Percentiles rank a stretch among this genome's conserved stretches.
Conservation (phyloP, 169 alveolate genomes). For the Babesia ovis region DNA sequence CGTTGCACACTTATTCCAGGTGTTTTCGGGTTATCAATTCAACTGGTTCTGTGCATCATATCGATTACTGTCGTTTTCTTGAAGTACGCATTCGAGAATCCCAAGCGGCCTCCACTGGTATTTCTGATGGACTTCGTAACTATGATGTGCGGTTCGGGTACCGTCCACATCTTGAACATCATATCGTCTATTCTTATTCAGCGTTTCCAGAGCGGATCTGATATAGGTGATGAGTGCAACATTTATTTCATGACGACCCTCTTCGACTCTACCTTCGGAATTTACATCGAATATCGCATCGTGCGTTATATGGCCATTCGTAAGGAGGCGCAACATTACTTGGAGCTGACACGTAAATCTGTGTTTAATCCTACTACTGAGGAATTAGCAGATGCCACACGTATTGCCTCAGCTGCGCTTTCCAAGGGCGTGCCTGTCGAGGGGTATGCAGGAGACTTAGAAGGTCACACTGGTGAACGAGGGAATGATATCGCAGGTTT, state of each 20-base stretch:
- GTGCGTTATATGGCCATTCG: conserved; percentile 59
- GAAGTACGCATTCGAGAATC: conserved; percentile 70
- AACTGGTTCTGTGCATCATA: conserved; percentile 61
- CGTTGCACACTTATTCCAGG: conserved; percentile 77
- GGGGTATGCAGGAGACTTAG: conserved; percentile 17
- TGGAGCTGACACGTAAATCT: conserved; percentile 60
- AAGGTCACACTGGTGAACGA: background rate
- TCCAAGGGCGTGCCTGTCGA: background rate
- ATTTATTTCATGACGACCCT: conserved; percentile 73
- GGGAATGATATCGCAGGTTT: conserved; percentile 1
- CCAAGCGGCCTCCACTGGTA: conserved; percentile 64
- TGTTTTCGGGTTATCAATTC: conserved; percentile 74
- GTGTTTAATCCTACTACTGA: conserved; percentile 53
- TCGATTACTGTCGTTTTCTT: conserved; percentile 70
- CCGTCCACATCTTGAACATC: conserved; percentile 74
- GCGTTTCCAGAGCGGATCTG: conserved; percentile 22
- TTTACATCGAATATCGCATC: conserved; percentile 68
- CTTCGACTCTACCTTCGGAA: conserved; percentile 76
- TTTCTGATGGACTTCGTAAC: conserved; percentile 71
- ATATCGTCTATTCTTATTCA: conserved; percentile 66
- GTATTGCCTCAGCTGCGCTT: conserved; percentile 44
- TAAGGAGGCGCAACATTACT: conserved; percentile 56
- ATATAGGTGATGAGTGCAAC: conserved; percentile 72
- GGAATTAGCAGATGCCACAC: conserved; percentile 64
- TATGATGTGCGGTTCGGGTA: conserved; percentile 73